Conservation (phyloP, 2,329 filamentous ascomycete genomes). For the Beauveria australis region DNA sequence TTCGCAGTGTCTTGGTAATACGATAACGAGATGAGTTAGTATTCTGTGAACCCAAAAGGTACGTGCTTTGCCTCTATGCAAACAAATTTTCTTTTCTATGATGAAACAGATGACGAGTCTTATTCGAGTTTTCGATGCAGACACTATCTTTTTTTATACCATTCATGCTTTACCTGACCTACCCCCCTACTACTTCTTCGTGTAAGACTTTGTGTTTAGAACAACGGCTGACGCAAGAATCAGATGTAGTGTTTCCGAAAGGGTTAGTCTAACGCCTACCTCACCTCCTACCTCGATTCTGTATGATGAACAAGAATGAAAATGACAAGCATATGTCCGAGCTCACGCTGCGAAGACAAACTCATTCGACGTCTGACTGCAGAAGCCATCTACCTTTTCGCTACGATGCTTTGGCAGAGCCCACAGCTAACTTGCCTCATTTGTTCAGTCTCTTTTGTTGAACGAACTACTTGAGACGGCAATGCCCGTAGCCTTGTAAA, state of each 20-base stretch:
- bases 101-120: conserved; percentile 67
- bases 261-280: conserved; percentile 13
- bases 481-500: not conserved
- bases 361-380: conserved; percentile 21
- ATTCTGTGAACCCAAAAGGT: not conserved
- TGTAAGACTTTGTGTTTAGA: conserved; percentile 16
- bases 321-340: conserved; percentile 99
- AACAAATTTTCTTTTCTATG: conserved; percentile 24
- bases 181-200: conserved; percentile 9
- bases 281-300: conserved; percentile 11
- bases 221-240: conserved; percentile 5
- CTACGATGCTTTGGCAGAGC: not conserved
- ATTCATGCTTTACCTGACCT: conserved; percentile 60
- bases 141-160: conserved; percentile 56
- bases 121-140: conserved; percentile 66
- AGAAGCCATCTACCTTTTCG: not conserved
- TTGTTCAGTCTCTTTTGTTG: not conserved
- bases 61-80: not conserved
- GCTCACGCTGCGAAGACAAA: conserved; percentile 45
- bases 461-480: not conserved
- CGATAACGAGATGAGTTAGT: not conserved
- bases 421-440: not conserved
- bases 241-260: conserved; percentile 16
- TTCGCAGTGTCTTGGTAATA: not conserved
- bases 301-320: conserved; percentile 76